Percentiles rank a stretch among this genome's conserved stretches.
These are phyloP conservation scores for Verruconis gallopava DNA, from an alignment of 2,329 filamentous ascomycete species.

Conservation along the genomic window DNA sequence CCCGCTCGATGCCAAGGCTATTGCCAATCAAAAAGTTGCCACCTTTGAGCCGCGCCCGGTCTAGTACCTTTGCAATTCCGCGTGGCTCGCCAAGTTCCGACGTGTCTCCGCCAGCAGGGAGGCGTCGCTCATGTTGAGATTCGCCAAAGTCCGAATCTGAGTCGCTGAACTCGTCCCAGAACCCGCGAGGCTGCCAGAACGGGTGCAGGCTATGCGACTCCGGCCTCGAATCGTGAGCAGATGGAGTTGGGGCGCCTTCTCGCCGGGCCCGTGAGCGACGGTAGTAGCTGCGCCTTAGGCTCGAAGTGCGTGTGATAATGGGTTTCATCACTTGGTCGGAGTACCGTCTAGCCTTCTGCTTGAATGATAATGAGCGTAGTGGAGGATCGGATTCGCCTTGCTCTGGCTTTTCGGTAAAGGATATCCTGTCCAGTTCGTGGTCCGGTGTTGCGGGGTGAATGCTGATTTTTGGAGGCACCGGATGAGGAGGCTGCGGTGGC, in stretches of 20 bases:
- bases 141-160: slow-evolving; percentile 23
- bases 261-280: slow-evolving; percentile 15
- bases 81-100: slow-evolving; percentile 18
- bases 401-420: slow-evolving; percentile 16
- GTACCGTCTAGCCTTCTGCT: slow-evolving; percentile 9
- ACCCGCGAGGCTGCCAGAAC: slow-evolving; percentile 50
- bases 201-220: slow-evolving; percentile 37
- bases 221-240: slow-evolving; percentile 15
- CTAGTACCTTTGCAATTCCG: slow-evolving; percentile 19
- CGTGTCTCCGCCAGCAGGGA: slow-evolving; percentile 35
- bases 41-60: slow-evolving; percentile 24
- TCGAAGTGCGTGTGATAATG: slow-evolving; percentile 6
- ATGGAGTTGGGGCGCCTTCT: slow-evolving; percentile 13
- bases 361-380: slow-evolving; percentile 20
- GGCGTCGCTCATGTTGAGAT: slow-evolving; percentile 17
- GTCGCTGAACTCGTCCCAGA: slow-evolving; percentile 44
- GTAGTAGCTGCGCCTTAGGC: slow-evolving; percentile 13
- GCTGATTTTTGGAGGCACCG: slow-evolving; percentile 34
- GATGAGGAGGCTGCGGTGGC: slow-evolving; percentile 36
- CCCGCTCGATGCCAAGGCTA: slow-evolving; percentile 41
- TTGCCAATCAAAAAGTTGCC: slow-evolving; percentile 41
- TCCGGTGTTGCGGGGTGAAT: slow-evolving; percentile 42
- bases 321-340: slow-evolving; percentile 6
- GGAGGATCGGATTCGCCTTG: slow-evolving; percentile 18
- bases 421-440: slow-evolving; percentile 27